Evolutionary conservation across 1,284 basidiomycete genomes (phyloP), one percentile per base, ranked within the genome.

Genomic region (Microbotryum lychnidis-dioicae): DNA sequence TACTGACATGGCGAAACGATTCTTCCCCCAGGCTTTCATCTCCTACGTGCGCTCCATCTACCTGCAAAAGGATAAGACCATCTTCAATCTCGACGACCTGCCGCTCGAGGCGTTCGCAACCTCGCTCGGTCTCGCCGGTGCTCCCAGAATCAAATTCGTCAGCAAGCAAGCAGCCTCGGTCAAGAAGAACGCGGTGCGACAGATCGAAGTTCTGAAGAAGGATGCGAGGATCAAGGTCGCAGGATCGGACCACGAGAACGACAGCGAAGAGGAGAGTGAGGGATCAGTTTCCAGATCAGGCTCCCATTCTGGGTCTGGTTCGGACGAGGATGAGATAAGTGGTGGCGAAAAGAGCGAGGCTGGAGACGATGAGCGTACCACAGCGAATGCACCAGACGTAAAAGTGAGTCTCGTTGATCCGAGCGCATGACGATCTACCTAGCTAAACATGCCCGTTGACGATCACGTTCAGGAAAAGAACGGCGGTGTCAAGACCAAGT

Each of bases 31-130:
- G 89, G 90, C 94, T 0, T 97, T 98, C 73, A 88, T 97, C 21
- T 96, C 92, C 6, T 98, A 99, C 75, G 81, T 97, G 69, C 88
- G 91, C 23, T 96, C 92, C 0, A 79, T 99, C 45, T 82, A 96
- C 74, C 79, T 98, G 31, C 93, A 97, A 70, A 94, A 91, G 75
- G 87, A 98, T 79, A 98, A 97, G 75, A 79, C 84, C 1, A 84
- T 92, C 67, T 98, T 98, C 80, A 87, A 91, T 72, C 77, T 97
- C 31, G 81, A 83, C 4, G 84, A 87, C 63, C 81, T 96, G 10
- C 92, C 93, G 1, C 80, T 87, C 4, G 86, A 92, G 70, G 80
- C 82, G 25, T 98, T 85, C 71, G 92, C 96, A 0, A 87, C 88
- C 56, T 87, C 90, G 6, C 81, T 99, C 56, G 96, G 96, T 56